Conservation (phyloP, 1,284 basidiomycete genomes). For the Cryptococcus sp. region DNA sequence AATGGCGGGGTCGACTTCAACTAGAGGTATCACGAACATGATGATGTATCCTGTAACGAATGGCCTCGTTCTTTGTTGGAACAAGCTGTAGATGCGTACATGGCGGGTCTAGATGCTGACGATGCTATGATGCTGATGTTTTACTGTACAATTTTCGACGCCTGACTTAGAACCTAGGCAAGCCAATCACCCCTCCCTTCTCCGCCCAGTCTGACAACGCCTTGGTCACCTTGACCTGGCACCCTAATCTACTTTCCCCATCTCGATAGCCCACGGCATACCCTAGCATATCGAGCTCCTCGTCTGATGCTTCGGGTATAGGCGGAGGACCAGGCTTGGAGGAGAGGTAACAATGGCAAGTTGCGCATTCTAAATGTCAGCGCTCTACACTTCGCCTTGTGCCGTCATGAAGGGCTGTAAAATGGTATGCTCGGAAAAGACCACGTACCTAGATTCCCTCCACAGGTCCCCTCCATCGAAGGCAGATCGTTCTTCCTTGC, state of each 20-base stretch:
- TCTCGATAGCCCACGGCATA: slow-evolving; percentile 39
- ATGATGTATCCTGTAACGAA: too few relatives aligned
- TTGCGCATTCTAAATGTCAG: slow-evolving; percentile 42
- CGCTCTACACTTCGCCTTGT: too few relatives aligned
- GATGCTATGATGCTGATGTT: too few relatives aligned
- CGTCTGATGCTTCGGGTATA: slow-evolving; percentile 33
- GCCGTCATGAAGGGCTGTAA: too few relatives aligned
- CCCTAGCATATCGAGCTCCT: slow-evolving; percentile 46
- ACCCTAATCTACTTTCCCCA: slow-evolving; percentile 40
- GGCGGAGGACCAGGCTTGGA: slow-evolving; percentile 17
- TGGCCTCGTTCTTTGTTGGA: too few relatives aligned
- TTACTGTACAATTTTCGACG: too few relatives aligned
- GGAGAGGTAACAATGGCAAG: slow-evolving; percentile 44
- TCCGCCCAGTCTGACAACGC: slow-evolving; percentile 38
- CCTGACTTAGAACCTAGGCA: slow-evolving; percentile 35
- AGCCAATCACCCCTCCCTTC: slow-evolving; percentile 33
- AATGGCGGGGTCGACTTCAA: too few relatives aligned
- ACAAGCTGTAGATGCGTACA: too few relatives aligned
- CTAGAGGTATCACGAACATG: too few relatives aligned
- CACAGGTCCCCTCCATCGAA: slow-evolving; percentile 46
- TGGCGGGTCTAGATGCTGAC: too few relatives aligned
- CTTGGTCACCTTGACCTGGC: slow-evolving; percentile 42
- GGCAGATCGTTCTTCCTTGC: slow-evolving; percentile 39
- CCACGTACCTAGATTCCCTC: slow-evolving; percentile 44
- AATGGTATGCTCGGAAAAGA: too few relatives aligned